Conservation (phyloP, 345 rosid genomes). For the Noccaea bulbosa region DNA sequence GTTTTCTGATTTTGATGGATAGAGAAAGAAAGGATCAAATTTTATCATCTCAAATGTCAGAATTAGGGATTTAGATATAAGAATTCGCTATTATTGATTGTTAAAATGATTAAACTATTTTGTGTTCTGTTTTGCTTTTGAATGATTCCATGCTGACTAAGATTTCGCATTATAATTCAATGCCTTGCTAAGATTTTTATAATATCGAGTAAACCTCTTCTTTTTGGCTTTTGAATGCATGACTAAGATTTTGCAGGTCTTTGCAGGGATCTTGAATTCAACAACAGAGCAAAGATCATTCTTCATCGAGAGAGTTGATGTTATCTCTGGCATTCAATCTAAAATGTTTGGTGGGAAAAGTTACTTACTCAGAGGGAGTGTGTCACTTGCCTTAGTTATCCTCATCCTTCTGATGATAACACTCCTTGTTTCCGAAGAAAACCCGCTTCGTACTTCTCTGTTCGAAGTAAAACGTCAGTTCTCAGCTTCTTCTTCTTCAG, state of each 20-base stretch:
- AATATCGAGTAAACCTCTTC: neutral
- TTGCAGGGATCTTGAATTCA: conserved; percentile 30
- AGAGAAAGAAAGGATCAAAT: neutral
- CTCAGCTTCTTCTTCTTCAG: conserved; percentile 44
- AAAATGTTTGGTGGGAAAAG: conserved; percentile 35
- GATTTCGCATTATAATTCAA: neutral
- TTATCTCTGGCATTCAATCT: conserved; percentile 25
- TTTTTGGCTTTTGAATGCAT: neutral
- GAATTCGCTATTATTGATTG: conserved; percentile 2
- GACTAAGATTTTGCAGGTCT: neutral
- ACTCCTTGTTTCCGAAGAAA: conserved; percentile 32
- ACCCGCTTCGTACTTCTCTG: conserved; percentile 30
- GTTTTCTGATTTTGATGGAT: neutral
- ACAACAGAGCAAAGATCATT: conserved; percentile 14
- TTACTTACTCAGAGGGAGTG: conserved; percentile 40
- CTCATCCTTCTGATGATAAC: conserved; percentile 28
- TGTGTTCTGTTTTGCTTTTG: neutral
- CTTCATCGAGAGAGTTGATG: conserved; percentile 25
- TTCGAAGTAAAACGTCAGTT: conserved; percentile 37
- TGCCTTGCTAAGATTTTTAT: neutral
- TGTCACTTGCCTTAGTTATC: conserved; percentile 40
- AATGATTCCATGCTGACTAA: conserved; percentile 11
- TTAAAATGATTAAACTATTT: neutral
- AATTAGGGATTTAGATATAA: conserved; percentile 1
- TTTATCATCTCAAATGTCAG: neutral